Evolutionary conservation across 306 rosid genomes (phyloP), one percentile per base, ranked within the genome.

Genomic region (Trifolium dubium): DNA sequence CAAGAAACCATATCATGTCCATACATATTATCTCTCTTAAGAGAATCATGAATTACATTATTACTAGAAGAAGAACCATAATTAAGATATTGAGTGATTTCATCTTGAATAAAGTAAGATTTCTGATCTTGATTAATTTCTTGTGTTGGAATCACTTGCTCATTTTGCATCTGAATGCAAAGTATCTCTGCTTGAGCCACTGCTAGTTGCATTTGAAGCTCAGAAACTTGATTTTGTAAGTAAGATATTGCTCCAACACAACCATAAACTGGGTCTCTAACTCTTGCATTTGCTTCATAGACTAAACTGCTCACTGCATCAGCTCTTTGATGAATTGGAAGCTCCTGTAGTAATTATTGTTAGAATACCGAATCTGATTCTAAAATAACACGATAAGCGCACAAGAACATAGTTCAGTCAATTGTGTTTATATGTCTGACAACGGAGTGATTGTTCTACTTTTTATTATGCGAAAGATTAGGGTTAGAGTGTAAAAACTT

Each of bases 251-350:
- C 96, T 69, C 98, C 97, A 14, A 89, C 97, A 23, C 97, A 89
- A 0, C 98, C 98, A 14, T 91, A 93, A 6, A 93, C 97, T 2
- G 98, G 98, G 80, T 93, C 96, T n/a, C 94, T 44, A 46, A 84
- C 80, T 79, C 98, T 89, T 37, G 98, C 98, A 69, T 84, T 89
- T n/a, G 98, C 97, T 69, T 93, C 98, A 39, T 93, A 93, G 66
- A 93, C 98, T 71, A 93, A 8, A 19, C 98, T 93, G 80, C 92
- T 93, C 83, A 92, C 98, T 50, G 98, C 96, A 77, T 94, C 98
- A 54, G 86, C 86, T 83, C 98, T 88, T 76, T 84, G 96, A 2
- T 89, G 82, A 70, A 75, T 75, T 0, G 92, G 96, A 72, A 94
- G 86, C 69, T 89, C 98, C 98, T 94, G 82, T 44, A 11, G 0